A percentile compares a stretch with the other conserved stretches of the same genome.
phyloP scores from a whole-genome alignment of 2,329 filamentous ascomycete species.

The Aspergillus hortae region DNA sequence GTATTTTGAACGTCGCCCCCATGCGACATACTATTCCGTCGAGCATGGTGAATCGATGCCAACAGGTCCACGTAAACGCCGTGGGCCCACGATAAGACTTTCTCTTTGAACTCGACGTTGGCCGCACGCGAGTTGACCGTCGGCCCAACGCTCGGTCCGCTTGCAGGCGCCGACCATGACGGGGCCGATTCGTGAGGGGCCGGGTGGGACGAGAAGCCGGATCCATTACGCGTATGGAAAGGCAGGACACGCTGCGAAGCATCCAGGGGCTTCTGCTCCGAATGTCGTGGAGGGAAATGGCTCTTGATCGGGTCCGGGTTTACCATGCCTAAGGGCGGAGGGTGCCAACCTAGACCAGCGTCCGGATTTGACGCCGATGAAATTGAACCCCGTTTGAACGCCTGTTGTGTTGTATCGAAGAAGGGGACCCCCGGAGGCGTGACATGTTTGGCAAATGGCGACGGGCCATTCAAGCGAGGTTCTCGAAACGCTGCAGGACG shows the following conservation, averaged over 20 bases:
- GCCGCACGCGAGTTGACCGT: conserved; percentile 23
- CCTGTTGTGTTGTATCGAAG: conserved; percentile 27
- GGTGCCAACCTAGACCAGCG: conserved; percentile 30
- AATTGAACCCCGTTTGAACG: conserved; percentile 25
- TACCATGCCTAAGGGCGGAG: conserved; percentile 22
- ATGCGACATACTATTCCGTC: conserved; percentile 44
- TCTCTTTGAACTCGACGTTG: conserved; percentile 61
- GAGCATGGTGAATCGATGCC: conserved; percentile 57
- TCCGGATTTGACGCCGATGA: conserved; percentile 24
- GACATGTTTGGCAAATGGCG: conserved; percentile 19
- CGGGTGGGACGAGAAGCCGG: conserved; percentile 19
- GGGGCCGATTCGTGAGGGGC: conserved; percentile 19
- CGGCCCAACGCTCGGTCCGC: conserved; percentile 15
- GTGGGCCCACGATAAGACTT: conserved; percentile 66
- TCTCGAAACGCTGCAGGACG: conserved; percentile 57
- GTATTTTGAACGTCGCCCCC: conserved; percentile 39
- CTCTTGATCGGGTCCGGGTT: conserved; percentile 31
- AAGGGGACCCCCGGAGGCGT: conserved; percentile 21
- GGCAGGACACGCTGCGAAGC: conserved; percentile 24
- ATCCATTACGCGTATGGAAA: conserved; percentile 23
- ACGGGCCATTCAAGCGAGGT: conserved; percentile 40
- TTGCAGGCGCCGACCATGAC: conserved; percentile 23
- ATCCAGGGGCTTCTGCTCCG: conserved; percentile 30
- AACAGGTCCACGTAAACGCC: conserved; percentile 69
- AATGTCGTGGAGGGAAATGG: conserved; percentile 37